Evolutionary conservation across 2,329 filamentous ascomycete genomes (phyloP).

Genomic region (Westerdykella sp.): DNA sequence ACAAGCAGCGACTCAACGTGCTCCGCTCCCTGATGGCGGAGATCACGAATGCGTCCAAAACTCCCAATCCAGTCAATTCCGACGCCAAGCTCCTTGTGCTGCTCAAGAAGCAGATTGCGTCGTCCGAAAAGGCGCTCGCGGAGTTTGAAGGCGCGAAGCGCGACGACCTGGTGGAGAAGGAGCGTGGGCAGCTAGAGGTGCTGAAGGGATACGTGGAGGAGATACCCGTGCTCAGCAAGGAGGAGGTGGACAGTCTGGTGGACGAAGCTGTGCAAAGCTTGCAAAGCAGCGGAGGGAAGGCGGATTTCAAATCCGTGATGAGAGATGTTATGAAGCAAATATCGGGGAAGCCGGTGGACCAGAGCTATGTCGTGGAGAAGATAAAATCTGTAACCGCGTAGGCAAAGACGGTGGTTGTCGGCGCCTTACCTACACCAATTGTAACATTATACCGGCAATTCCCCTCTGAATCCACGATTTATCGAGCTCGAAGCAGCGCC

Average conservation of each 20-base stretch:
- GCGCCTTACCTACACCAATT: too few species aligned
- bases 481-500: too few species aligned
- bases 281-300: conserved; percentile 46
- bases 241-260: conserved; percentile 53
- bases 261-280: conserved; percentile 48
- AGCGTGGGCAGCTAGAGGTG: conserved; percentile 59
- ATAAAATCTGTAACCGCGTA: conserved; percentile 47
- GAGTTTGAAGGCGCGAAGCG: conserved; percentile 61
- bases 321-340: conserved; percentile 51
- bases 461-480: too few species aligned
- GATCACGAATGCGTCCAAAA: conserved; percentile 71
- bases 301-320: conserved; percentile 56
- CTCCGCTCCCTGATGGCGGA: conserved; percentile 63
- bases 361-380: conserved; percentile 53
- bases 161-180: conserved; percentile 64
- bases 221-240: conserved; percentile 53
- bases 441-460: too few species aligned
- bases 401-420: not conserved
- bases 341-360: conserved; percentile 60
- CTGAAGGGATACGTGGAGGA: conserved; percentile 58
- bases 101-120: conserved; percentile 57
- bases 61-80: conserved; percentile 59
- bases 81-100: conserved; percentile 64
- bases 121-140: conserved; percentile 52
- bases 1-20: conserved; percentile 57